These are phyloP conservation scores for Yamagishiella unicocca DNA, from an alignment of 139 green algal species.

Conservation along the genomic window DNA sequence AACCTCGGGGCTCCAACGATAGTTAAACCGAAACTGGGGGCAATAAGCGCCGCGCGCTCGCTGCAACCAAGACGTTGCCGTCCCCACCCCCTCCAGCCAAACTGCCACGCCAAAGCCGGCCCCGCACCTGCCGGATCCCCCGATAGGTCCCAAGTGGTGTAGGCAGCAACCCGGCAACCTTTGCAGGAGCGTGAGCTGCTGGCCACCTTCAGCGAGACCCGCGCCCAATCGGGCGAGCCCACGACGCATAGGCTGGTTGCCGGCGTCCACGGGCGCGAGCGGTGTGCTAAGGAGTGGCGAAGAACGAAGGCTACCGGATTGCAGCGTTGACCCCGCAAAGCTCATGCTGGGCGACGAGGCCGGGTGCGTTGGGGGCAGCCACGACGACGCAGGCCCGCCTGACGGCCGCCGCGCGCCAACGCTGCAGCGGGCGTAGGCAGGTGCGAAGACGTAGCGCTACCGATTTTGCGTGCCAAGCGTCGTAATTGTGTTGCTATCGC, in stretches of 20 bases:
- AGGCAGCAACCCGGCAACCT: background rate
- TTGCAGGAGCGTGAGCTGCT: background rate
- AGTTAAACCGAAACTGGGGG: too few relatives aligned
- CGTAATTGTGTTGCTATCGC: too few relatives aligned
- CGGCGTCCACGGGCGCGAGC: background rate
- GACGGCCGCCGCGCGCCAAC: background rate
- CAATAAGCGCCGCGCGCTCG: too few relatives aligned
- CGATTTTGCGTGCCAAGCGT: too few relatives aligned
- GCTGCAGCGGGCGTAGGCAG: too few relatives aligned
- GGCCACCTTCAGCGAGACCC: background rate
- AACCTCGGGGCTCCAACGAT: too few relatives aligned
- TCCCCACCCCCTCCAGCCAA: too few relatives aligned
- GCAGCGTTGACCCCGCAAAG: constrained; percentile 1
- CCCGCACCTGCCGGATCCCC: background rate
- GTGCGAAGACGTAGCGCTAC: too few relatives aligned
- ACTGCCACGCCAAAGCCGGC: too few relatives aligned
- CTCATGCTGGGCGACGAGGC: constrained; percentile 23
- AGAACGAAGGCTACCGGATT: background rate
- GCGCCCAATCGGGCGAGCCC: background rate
- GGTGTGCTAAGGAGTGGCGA: background rate
- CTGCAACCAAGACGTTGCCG: too few relatives aligned
- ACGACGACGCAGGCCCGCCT: background rate
- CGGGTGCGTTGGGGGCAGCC: background rate
- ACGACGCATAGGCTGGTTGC: constrained; percentile 9
- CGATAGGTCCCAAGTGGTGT: background rate